A percentile compares a stretch with the other conserved stretches of the same genome.
These are phyloP conservation scores for Didymella pinodella DNA, from an alignment of 2,329 filamentous ascomycete species.

Conservation along the genomic window DNA sequence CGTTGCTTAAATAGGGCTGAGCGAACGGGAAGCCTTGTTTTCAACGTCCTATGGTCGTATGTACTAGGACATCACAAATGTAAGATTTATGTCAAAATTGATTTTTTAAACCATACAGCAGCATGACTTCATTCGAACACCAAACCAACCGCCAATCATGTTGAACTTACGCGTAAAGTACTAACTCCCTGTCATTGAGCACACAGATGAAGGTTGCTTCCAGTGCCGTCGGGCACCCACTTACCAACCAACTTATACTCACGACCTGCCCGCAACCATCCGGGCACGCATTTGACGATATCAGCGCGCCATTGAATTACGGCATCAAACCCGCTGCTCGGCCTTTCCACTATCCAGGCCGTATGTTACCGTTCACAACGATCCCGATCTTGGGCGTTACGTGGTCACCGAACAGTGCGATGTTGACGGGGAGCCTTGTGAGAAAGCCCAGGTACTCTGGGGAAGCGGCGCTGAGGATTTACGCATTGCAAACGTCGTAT, in stretches of 20 bases:
- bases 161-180: no score
- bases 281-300: background rate
- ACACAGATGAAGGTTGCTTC: no score
- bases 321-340: background rate
- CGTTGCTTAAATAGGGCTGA: no score
- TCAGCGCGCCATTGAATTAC: background rate
- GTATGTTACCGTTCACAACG: background rate
- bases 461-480: background rate
- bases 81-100: no score
- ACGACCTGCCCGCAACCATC: background rate
- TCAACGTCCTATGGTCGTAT: no score
- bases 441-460: background rate
- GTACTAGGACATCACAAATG: no score
- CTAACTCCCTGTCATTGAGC: no score
- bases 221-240: background rate
- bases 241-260: background rate
- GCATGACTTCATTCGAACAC: no score
- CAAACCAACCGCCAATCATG: no score
- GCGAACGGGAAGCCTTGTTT: no score
- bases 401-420: background rate
- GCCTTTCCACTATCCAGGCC: background rate
- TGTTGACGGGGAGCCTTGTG: background rate
- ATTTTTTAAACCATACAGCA: no score
- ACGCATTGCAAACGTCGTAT: background rate
- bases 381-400: background rate